Evolutionary conservation across 208 protist species (phyloP), one percentile per base, ranked within the genome.

Genomic region (Trypanosoma scelopori): DNA sequence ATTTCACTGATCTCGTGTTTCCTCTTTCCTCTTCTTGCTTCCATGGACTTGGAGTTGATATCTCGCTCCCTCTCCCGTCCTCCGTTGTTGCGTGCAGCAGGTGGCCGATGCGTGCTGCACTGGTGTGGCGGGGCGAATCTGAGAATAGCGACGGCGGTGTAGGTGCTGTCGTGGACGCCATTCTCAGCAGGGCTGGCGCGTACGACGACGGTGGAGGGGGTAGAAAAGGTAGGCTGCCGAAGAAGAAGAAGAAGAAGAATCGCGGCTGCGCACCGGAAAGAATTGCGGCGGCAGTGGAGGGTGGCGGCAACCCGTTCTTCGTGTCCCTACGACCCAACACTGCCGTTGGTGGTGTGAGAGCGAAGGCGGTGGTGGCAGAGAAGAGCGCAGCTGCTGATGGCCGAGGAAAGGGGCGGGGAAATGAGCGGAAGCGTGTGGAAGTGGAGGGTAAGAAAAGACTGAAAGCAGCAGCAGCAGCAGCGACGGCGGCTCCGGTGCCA

Each of bases 251-350:
- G 37, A 51, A 22, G 35, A 22, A 28, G 27, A 12, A 27, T n/a
- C 46, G 65, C 15, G 52, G 45, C 22, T 32, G 43, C 2, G 50
- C 55, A n/a, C 65, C 65, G 13, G 15, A 57, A 22, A 22, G 42
- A 18, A 61, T 70, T 20, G 62, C 32, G 12, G 30, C 30, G 23
- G 43, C 65, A n/a, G 52, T 70, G 7, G 20, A n/a, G 22, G 27
- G 55, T 5, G 65, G 65, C 12, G 20, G 0, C 13, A 70, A 62
- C 30, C 65, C 65, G 4, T 56, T 70, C 28, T 61, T 63, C 25
- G 52, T 70, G 0, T 70, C 65, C 1, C 20, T 62, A 28, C 46
- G 35, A 23, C 55, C 65, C 5, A 39, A 53, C 18, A 37, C 3
- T 12, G 22, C 3, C 9, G 32, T 3, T 37, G 32, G 32, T 37